phyloP scores from a whole-genome alignment of 768 basidiomycete species.

The Plicaturopsis crispa region DNA sequence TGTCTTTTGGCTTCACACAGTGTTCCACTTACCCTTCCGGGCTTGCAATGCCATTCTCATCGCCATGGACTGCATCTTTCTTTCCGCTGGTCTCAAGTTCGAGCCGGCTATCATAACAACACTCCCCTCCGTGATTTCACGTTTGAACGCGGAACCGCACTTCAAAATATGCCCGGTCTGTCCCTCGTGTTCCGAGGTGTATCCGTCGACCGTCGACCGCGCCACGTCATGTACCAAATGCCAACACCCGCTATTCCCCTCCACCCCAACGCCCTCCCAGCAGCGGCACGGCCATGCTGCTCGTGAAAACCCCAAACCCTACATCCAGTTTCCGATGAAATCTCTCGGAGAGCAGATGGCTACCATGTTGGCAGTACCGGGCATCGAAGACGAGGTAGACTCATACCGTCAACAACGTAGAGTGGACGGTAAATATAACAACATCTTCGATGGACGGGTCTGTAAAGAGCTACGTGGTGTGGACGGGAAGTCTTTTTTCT shows the following conservation, averaged over 20 bases:
- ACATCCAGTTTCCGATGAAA: neutral
- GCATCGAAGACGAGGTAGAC: neutral
- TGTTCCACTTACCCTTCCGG: slow-evolving; percentile 17
- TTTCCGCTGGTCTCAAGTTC: slow-evolving; percentile 3
- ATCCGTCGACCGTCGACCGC: too few species aligned
- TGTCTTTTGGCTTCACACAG: slow-evolving; percentile 18
- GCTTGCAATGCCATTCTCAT: slow-evolving; percentile 17
- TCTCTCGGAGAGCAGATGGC: neutral
- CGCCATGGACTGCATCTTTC: slow-evolving; percentile 10
- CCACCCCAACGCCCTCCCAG: too few species aligned
- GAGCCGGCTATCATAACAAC: slow-evolving; percentile 10
- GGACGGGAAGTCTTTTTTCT: neutral
- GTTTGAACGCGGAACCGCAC: slow-evolving; percentile 10
- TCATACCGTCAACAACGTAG: neutral
- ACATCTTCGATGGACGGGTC: neutral
- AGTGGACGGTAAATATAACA: neutral
- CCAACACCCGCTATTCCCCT: too few species aligned
- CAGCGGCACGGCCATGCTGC: too few species aligned
- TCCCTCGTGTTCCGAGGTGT: slow-evolving; percentile 14
- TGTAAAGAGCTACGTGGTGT: neutral
- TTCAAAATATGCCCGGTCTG: slow-evolving; percentile 16
- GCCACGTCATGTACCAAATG: too few species aligned
- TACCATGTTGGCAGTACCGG: neutral
- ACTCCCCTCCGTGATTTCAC: slow-evolving; percentile 11
- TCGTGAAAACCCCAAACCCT: too few species aligned